Base-by-base conservation (phyloP, 805 yeast genomes). In the Jamesozyma gamospora region DNA sequence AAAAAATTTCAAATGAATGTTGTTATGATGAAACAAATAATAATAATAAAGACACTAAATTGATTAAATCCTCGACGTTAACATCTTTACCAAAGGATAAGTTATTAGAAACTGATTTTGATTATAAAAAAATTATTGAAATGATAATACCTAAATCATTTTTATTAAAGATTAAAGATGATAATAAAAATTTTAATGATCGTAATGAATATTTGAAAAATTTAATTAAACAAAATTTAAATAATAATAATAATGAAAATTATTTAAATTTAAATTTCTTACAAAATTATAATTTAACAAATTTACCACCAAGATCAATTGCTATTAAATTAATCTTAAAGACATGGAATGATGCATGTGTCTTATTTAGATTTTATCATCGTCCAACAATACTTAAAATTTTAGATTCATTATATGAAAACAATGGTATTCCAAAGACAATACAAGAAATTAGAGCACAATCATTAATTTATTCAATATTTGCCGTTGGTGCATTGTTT, bases 281-380 rank as follows among this genome's bases (percentile, higher is more conserved):
- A 2, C 33, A 40, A 10, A 24, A 28, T n/a, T 16, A 30, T 14
- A 26, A 29, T 25, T 25, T 8, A 15, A 28, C 41, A 5, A 35
- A 41, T 3, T 62, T 87, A 28, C 96, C 96, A 0, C 75, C 88
- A 1, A 78, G 82, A 52, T 79, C 76, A 27, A 71, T 72, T 19
- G 90, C 95, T 0, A 58, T 83, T 28, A 75, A 74, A 47, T 67
- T 86, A 44, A 77, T 87, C 17, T 74, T 76, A 43, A 74, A 79
- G 34, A 81, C 88, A 1, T 87, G 95, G 94, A 75, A 78, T 45
- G 77, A 79, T 49, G 94, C 94, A 0, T 85, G 94, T 60, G 86
- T 85, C 4, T 65, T 87, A 38, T 83, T 86, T 56, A 67, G 94
- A 41, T 86, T 87, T 56, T 82, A 84, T 56, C 95, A 87, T 53